Evolutionary conservation across 352 stramenopile genomes (phyloP), one percentile per base, ranked within the genome.

Genomic region (Elongisporangium prolatum): DNA sequence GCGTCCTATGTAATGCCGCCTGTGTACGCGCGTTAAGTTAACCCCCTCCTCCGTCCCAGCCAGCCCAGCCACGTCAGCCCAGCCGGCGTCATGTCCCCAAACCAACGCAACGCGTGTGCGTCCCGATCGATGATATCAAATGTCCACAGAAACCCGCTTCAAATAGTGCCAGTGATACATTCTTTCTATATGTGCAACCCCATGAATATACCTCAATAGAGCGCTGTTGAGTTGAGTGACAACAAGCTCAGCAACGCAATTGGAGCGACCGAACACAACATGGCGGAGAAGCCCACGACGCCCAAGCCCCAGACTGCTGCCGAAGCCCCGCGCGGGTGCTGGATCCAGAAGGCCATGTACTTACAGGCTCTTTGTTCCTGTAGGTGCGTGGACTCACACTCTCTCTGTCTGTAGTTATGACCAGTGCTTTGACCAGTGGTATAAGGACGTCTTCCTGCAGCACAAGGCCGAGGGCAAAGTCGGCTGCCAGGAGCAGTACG

Each of bases 341-440:
- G 80, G 78, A 72, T 86, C 61, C 74, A 84, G 68, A 90, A 90
- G 54, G 74, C 74, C 2, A 73, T 66, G 70, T 91, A 74, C 52
- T n/a, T n/a, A n/a, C n/a, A n/a, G n/a, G n/a, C n/a, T n/a, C n/a
- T n/a, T n/a, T n/a, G n/a, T n/a, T n/a, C n/a, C n/a, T n/a, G n/a
- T n/a, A n/a, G n/a, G n/a, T n/a, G n/a, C n/a, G n/a, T 2, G 50
- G 13, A 22, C 50, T 55, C 21, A n/a, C 22, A 3, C 21, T 6
- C 38, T 17, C 34, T 44, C 34, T 44, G 8, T 8, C 4, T 64
- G 50, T 54, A 83, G 73, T 14, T 87, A 88, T 61, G 85, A 95
- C 61, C 79, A 92, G 59, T 95, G 85, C 74, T 95, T 95, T 69
- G 85, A 95, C 60, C 72, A 80, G 67, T 95, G 85, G 85, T 95